Evolutionary conservation across 768 basidiomycete genomes (phyloP), one percentile per base, ranked within the genome.

Genomic region (Calocybe cyanea): DNA sequence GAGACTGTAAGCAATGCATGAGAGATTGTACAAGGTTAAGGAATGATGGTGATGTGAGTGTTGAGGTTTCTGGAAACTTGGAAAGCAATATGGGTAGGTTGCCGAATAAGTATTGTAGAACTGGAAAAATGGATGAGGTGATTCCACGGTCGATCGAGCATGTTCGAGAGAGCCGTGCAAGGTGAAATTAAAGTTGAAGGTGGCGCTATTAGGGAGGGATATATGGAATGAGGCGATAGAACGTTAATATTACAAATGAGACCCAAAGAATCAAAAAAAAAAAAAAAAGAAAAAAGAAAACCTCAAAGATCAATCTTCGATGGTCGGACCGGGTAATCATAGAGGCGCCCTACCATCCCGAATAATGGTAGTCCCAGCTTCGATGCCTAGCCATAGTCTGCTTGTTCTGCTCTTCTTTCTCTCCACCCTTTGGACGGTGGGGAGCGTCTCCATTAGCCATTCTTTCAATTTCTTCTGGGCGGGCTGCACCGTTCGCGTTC

Each of bases 351-450:
- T 53, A 86, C 84, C 85, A 87, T 33, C 84, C 85, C 14, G 73
- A 59, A 49, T 65, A 69, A 61, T 86, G 85, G 59, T 75, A 86
- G 50, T 85, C 53, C 81, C 78, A 85, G 57, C 80, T 86, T 41
- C 76, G 72, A 59, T 83, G 85, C 52, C 81, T 66, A 41, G 78
- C 74, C 60, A 84, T 58, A 9, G 75, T 75, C 24, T 63, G 66
- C 61, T 62, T 64, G 53, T 53, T 68, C 52, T 62, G 68, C 57
- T 70, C 72, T 31, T 72, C 70, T 48, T 55, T 64, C 50, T 70
- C 69, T 43, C 64, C 59, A n/a, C 57, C 57, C 39, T 53, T 55
- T 34, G 58, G 53, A 21, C 57, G 49, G 7, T 8, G 14, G 10
- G 31, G 45, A 15, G 13, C 38, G 2, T 51, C 52, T 3, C 46